phyloP scores from a whole-genome alignment of 2,329 filamentous ascomycete genomes.

The Phoma sp. region DNA sequence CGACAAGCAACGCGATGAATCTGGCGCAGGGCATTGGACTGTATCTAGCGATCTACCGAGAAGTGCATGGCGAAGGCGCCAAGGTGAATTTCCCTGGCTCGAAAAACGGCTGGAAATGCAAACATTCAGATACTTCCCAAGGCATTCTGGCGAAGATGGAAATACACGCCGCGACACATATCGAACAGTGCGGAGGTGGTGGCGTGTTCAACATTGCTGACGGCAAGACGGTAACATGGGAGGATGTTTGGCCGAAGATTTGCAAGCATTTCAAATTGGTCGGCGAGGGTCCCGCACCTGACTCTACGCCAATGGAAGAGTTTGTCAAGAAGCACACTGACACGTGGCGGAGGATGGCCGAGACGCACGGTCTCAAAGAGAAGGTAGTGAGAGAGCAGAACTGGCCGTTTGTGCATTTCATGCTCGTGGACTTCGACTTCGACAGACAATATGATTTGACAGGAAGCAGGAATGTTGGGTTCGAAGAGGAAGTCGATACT shows the following conservation, averaged over 20 bases:
- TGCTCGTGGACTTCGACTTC: conserved; percentile 54
- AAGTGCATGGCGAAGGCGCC: conserved; percentile 48
- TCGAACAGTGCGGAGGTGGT: conserved; percentile 33
- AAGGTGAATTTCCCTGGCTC: conserved; percentile 51
- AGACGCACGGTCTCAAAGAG: conserved; percentile 41
- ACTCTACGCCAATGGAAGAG: conserved; percentile 31
- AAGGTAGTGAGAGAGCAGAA: conserved; percentile 49
- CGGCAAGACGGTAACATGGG: conserved; percentile 49
- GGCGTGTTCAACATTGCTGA: conserved; percentile 53
- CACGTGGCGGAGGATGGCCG: conserved; percentile 31
- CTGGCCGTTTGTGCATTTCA: conserved; percentile 51
- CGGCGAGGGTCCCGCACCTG: conserved; percentile 37
- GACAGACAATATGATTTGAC: conserved; percentile 55
- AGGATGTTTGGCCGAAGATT: conserved; percentile 54
- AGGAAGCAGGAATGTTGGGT: conserved; percentile 53
- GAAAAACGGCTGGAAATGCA: conserved; percentile 44
- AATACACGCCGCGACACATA: conserved; percentile 48
- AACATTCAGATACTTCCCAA: conserved; percentile 46
- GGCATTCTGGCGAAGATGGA: conserved; percentile 53
- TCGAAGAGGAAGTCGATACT: conserved; percentile 49
- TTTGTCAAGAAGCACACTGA: conserved; percentile 40
- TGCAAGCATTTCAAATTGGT: conserved; percentile 55
- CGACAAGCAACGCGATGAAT: conserved; percentile 50
- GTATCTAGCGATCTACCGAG: conserved; percentile 47
- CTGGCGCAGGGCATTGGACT: conserved; percentile 46